phyloP scores from a whole-genome alignment of 768 basidiomycete genomes.

The Mycena alexandri region DNA sequence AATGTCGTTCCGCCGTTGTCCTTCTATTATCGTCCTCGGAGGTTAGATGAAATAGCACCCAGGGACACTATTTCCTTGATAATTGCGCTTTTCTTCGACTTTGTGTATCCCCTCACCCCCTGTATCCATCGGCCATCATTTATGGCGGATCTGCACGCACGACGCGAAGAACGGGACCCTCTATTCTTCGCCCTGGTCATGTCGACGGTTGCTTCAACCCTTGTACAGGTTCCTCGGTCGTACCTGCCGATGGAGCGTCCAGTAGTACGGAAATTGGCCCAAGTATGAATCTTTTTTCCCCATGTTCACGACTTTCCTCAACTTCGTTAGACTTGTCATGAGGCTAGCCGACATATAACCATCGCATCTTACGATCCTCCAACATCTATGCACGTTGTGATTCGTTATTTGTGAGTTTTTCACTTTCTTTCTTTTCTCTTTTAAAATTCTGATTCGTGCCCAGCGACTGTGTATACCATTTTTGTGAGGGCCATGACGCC shows the following conservation, averaged over 20 bases:
- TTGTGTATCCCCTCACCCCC: slow-evolving; percentile 91
- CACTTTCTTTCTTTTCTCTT: slow-evolving; percentile 16
- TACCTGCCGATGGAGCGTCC: slow-evolving; percentile 90
- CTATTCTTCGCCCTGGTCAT: slow-evolving; percentile 93
- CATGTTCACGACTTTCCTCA: slow-evolving; percentile 5
- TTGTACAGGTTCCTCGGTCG: slow-evolving; percentile 89
- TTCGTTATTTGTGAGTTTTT: slow-evolving; percentile 85
- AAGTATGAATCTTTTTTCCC: slow-evolving; percentile 45
- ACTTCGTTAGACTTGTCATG: slow-evolving; percentile 71
- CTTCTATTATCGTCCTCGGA: slow-evolving; percentile 78
- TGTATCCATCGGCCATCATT: slow-evolving; percentile 93
- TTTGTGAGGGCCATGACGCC: slow-evolving; percentile 89
- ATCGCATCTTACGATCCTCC: slow-evolving; percentile 88
- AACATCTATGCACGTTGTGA: slow-evolving; percentile 85
- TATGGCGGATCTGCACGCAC: slow-evolving; percentile 87
- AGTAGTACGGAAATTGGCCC: slow-evolving; percentile 87
- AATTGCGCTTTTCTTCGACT: slow-evolving; percentile 92
- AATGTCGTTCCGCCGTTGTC: slow-evolving; percentile 74
- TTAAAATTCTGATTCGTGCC: slow-evolving; percentile 16
- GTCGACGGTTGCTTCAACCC: slow-evolving; percentile 88
- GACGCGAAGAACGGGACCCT: slow-evolving; percentile 87
- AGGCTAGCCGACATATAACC: slow-evolving; percentile 86
- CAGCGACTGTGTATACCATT: slow-evolving; percentile 89
- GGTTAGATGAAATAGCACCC: slow-evolving; percentile 86
- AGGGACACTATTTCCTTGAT: slow-evolving; percentile 86